Evolutionary conservation across 2,329 filamentous ascomycete genomes (phyloP), one percentile per base, ranked within the genome.

Genomic region (Pseudonectria foliicola): DNA sequence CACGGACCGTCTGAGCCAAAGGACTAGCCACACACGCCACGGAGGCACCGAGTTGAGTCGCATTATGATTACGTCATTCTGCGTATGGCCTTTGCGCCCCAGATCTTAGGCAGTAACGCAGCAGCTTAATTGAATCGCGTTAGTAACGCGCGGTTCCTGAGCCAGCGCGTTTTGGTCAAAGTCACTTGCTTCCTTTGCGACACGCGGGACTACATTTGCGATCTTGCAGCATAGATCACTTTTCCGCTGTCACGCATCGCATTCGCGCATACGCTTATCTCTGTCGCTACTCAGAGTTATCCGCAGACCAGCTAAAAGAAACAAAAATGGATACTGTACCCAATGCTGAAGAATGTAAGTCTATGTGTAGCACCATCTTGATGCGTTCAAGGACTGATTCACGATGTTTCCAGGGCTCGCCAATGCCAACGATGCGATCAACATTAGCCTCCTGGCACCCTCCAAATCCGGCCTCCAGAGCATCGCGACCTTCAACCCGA

Each of bases 401-500:
- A n/a, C 25, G 18, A 5, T 8, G 8, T 21, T 8, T 21, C 18
- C 32, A 77, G 74, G 79, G 80, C 69, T 75, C 34, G 62, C 64
- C 39, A 66, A 73, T 49, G 68, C 77, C 54, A 82, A 75, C 48
- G 72, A 82, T 48, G 77, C 77, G 37, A 57, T 84, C 48, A 67
- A 64, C 34, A 70, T 87, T 50, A 76, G 73, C 34, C 68, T 85
- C 25, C 63, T 76, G 13, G 64, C 66, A 27, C 67, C 73, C 10
- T 61, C 66, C 6, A 59, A 66, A 13, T 61, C 61, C 7, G 67
- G 68, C 44, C 54, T 73, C 32, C 76, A 74, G 49, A 74, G 71
- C 23, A 64, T 82, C 48, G 71, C 75, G 16, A 73, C 75, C 18
- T 96, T 98, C 60, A 73, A 85, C 41, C 93, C 92, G 0, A 75